Percentiles rank a stretch among this genome's conserved stretches.
Conservation (phyloP, 345 rosid genomes). For the Lumnitzera racemosa region DNA sequence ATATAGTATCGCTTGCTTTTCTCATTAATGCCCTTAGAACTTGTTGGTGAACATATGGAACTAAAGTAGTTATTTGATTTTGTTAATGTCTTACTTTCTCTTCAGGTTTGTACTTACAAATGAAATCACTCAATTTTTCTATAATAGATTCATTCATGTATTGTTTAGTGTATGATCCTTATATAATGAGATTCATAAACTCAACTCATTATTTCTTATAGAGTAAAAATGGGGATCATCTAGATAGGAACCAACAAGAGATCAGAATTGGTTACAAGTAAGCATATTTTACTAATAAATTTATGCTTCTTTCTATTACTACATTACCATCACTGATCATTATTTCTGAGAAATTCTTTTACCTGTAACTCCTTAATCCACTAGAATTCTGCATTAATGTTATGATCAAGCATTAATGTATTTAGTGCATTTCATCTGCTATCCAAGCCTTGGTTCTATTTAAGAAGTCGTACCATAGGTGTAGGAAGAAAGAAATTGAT, state of each 20-base stretch:
- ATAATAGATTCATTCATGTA: no score
- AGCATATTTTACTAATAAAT: not conserved
- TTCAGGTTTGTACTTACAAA: constrained; percentile 18
- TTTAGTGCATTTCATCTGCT: constrained; percentile 47
- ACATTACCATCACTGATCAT: no score
- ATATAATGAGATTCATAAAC: no score
- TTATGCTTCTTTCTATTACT: no score
- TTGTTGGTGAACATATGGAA: constrained; percentile 34
- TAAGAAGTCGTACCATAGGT: constrained; percentile 29
- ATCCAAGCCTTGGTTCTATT: constrained; percentile 34
- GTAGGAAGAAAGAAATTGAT: constrained; percentile 29
- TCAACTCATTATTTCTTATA: not conserved
- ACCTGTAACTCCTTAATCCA: constrained; percentile 36
- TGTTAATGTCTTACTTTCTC: constrained; percentile 29
- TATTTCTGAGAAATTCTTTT: not conserved
- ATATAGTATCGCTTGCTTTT: constrained; percentile 29
- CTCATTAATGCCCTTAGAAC: constrained; percentile 21
- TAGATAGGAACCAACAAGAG: constrained; percentile 43
- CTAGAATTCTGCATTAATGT: constrained; percentile 29
- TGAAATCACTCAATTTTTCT: no score
- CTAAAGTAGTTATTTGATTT: constrained; percentile 25
- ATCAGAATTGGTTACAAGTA: constrained; percentile 28
- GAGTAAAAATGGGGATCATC: constrained; percentile 38
- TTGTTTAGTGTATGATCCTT: no score
- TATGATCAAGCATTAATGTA: constrained; percentile 26